A percentile compares a stretch with the other conserved stretches of the same genome.
Evolutionary conservation across 2,329 filamentous ascomycete genomes (phyloP).

Genomic region (Fusarium longipes): DNA sequence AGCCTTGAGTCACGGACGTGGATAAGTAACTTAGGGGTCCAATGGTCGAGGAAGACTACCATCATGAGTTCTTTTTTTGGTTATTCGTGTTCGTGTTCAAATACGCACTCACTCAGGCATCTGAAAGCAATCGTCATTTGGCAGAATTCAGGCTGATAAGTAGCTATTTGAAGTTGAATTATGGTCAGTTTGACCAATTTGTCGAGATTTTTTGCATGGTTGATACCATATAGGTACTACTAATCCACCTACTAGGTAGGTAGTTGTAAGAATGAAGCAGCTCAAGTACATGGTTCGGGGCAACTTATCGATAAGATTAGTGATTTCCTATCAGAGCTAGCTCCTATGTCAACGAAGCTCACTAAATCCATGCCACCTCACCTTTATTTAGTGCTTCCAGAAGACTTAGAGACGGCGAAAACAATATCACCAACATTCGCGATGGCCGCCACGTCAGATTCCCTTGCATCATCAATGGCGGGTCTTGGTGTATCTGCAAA

Average conservation of each 20-base stretch:
- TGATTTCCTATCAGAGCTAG: slow-evolving; percentile 17
- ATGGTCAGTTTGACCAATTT: too few species aligned
- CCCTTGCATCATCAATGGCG: slow-evolving; percentile 45
- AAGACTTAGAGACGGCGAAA: slow-evolving; percentile 22
- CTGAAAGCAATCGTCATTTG: background rate
- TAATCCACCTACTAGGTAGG: too few species aligned
- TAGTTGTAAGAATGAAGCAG: too few species aligned
- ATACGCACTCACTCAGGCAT: background rate
- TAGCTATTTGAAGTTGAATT: too few species aligned
- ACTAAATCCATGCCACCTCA: slow-evolving; percentile 40
- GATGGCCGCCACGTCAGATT: slow-evolving; percentile 45
- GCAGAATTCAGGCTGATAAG: background rate
- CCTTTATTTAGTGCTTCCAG: slow-evolving; percentile 35
- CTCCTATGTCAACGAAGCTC: slow-evolving; percentile 19
- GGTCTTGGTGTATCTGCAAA: slow-evolving; percentile 43
- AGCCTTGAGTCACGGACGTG: background rate
- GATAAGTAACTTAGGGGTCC: background rate
- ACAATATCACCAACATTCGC: background rate
- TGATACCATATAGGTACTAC: too few species aligned
- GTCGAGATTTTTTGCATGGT: too few species aligned
- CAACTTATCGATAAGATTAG: slow-evolving; percentile 38
- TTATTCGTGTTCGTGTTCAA: slow-evolving; percentile 15
- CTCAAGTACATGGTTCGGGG: background rate
- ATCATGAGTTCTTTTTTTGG: background rate
- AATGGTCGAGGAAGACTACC: background rate